phyloP scores from a whole-genome alignment of 768 basidiomycete genomes.

The Porphyrellus cyaneotinctus region DNA sequence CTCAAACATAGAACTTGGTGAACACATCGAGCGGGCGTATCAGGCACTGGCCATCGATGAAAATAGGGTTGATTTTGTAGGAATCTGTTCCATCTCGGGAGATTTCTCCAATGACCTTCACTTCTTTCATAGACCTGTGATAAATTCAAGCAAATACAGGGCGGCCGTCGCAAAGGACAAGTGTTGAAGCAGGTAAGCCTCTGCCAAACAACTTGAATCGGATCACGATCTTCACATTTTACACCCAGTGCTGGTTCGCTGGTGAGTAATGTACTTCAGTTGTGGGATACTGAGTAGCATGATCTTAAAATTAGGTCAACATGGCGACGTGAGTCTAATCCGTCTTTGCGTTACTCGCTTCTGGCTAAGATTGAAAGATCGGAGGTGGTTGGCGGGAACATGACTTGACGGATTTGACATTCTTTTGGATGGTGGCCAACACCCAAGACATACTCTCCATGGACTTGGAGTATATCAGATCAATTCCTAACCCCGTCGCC shows the following conservation, averaged over 20 bases:
- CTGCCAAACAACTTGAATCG: background rate
- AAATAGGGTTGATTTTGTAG: conserved; percentile 62
- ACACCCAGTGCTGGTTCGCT: conserved; percentile 62
- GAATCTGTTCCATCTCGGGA: conserved; percentile 16
- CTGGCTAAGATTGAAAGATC: conserved; percentile 37
- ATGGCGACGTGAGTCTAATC: conserved; percentile 19
- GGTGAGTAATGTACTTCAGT: conserved; percentile 35
- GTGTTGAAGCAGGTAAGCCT: conserved; percentile 59
- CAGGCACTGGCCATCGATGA: conserved; percentile 75
- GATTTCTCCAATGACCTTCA: background rate
- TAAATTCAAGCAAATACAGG: conserved; percentile 57
- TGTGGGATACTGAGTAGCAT: background rate
- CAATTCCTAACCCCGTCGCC: conserved; percentile 47
- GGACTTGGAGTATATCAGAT: conserved; percentile 49
- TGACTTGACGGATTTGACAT: conserved; percentile 61
- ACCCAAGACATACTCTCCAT: conserved; percentile 52
- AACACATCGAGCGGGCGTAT: conserved; percentile 61
- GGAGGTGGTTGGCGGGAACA: conserved; percentile 68
- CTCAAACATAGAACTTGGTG: conserved; percentile 52
- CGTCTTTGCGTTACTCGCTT: background rate
- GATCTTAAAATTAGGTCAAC: conserved; percentile 25
- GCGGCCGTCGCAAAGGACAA: conserved; percentile 52
- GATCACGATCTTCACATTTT: conserved; percentile 4
- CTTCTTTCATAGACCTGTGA: conserved; percentile 44
- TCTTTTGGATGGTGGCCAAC: conserved; percentile 64